phyloP scores from a whole-genome alignment of 2,329 filamentous ascomycete species.

The Trichophyton mentagrophytes region DNA sequence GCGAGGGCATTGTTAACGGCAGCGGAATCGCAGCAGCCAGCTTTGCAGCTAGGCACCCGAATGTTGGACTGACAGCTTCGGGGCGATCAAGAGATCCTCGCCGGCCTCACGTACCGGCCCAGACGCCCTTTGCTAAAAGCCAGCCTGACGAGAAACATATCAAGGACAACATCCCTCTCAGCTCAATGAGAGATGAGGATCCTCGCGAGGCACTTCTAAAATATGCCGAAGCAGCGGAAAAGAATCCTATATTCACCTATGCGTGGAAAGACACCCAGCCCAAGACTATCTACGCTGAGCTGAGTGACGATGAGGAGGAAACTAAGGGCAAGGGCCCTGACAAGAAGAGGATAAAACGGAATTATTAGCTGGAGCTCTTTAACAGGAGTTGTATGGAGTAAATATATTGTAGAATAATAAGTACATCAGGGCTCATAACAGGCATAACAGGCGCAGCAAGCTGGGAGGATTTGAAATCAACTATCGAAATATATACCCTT shows the following conservation, averaged over 20 bases:
- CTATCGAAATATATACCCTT: background rate
- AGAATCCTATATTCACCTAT: constrained; percentile 86
- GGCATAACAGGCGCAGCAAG: background rate
- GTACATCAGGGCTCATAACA: background rate
- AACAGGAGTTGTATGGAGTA: too few relatives aligned
- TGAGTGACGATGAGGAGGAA: constrained; percentile 70
- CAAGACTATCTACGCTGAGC: constrained; percentile 75
- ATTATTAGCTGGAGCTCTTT: constrained; percentile 8
- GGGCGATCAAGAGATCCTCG: constrained; percentile 68
- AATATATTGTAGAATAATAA: too few relatives aligned
- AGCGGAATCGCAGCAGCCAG: constrained; percentile 59
- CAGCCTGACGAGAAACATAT: constrained; percentile 86
- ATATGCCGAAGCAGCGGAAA: constrained; percentile 85
- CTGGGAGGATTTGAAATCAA: background rate
- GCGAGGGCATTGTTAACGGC: constrained; percentile 65
- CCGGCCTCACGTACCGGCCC: constrained; percentile 67
- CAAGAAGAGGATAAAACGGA: constrained; percentile 42
- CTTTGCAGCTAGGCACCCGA: constrained; percentile 50
- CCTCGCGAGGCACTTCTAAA: constrained; percentile 85
- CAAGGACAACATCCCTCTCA: constrained; percentile 74
- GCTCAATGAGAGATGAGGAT: constrained; percentile 90
- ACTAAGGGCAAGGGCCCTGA: constrained; percentile 45
- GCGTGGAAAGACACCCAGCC: constrained; percentile 90
- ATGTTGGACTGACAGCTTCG: constrained; percentile 62
- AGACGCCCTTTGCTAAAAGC: constrained; percentile 81